Base-by-base conservation (phyloP, 1,284 basidiomycete species). In the Rhodotorula glutinis region DNA sequence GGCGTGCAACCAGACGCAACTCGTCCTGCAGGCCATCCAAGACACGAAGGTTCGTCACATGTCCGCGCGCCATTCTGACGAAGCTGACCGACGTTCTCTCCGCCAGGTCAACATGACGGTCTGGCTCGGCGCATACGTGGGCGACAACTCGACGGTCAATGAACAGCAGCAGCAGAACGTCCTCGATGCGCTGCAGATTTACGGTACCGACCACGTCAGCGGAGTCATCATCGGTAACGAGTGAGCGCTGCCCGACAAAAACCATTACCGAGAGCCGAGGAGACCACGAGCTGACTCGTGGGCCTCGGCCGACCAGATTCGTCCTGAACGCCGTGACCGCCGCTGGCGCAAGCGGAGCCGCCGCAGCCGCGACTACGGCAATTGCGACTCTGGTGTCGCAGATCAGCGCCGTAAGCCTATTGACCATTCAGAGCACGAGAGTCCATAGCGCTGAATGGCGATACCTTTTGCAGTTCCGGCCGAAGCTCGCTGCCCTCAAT, bases 21-120 rank as follows among this genome's bases (percentile, higher is more conserved):
- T 83, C 29, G 81, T 84, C 2, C 82, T 92, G 46, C 86, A 90
- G 72, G 91, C 90, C 1, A 90, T 98, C 77, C 82, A 88, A 76
- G 85, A 87, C 75, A 95, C 92, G 57, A 91, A 95, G 79, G 44
- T 57, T 38, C 33, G 33, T 38, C 33, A 38, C n/a, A 90, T 92
- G 62, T 83, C 95, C 79, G 84, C 33, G 23, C 38, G 14, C 10
- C 23, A 10, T 27, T 14, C 43, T 2, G 9, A 21, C 27, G 25
- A 5, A 1, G 21, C 44, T 65, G 53, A n/a, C 30, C 17, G 30
- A 19, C n/a, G 1, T 25, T 19, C 41, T 16, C 25, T 10, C 7
- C 33, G 5, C 33, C 55, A 56, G 55, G 57, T 64, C 53, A 65
- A 69, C 49, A 60, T 63, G 69, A 71, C 64, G 11, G 61, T 71